These are phyloP conservation scores for Sclerotinia borealis DNA, from an alignment of 2,329 filamentous ascomycete species.

Conservation along the genomic window DNA sequence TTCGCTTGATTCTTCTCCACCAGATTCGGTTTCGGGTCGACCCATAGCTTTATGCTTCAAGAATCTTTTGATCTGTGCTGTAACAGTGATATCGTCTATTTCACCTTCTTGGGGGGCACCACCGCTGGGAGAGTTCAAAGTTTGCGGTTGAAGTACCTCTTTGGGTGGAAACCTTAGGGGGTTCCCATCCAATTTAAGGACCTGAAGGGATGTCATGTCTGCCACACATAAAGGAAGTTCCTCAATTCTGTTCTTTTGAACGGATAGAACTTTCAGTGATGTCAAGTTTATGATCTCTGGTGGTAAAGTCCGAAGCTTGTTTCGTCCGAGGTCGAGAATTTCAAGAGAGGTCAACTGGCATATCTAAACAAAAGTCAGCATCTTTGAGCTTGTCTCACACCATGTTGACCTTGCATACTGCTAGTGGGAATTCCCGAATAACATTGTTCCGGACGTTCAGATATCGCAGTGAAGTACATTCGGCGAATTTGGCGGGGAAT, in stretches of 20 bases:
- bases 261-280: conserved; percentile 81
- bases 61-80: conserved; percentile 56
- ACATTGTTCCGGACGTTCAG: conserved; percentile 74
- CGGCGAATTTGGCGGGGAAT: conserved; percentile 65
- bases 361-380: conserved; percentile 48
- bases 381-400: not conserved
- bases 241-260: conserved; percentile 81
- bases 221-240: conserved; percentile 77
- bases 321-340: conserved; percentile 87
- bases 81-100: conserved; percentile 54
- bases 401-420: conserved; percentile 41
- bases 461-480: conserved; percentile 73
- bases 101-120: conserved; percentile 53
- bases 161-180: conserved; percentile 74
- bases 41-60: conserved; percentile 45
- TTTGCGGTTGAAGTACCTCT: conserved; percentile 57
- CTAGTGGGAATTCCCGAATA: conserved; percentile 60
- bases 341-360: conserved; percentile 82
- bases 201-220: conserved; percentile 83
- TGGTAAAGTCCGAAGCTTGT: conserved; percentile 73
- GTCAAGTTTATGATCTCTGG: conserved; percentile 73
- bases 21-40: conserved; percentile 49
- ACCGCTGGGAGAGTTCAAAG: conserved; percentile 46
- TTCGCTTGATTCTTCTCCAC: conserved; percentile 61
- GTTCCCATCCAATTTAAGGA: conserved; percentile 86